These are phyloP conservation scores for Leucoagaricus sp. DNA, from an alignment of 1,284 basidiomycete genomes.

Conservation along the genomic window DNA sequence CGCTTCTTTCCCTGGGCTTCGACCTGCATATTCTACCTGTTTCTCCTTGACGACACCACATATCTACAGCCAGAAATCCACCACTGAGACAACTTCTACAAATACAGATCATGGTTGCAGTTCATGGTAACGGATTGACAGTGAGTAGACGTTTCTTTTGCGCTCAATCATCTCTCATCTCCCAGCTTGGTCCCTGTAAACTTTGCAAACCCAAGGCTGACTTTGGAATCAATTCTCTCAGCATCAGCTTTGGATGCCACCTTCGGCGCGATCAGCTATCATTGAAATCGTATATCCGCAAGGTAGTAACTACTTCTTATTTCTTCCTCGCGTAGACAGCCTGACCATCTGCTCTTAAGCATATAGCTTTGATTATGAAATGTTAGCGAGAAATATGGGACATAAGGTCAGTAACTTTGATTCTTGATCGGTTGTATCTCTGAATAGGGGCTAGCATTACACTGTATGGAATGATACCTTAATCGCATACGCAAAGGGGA, in stretches of 20 bases:
- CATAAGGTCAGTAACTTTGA: slow-evolving; percentile 29
- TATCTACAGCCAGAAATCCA: too few species aligned
- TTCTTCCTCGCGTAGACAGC: not conserved
- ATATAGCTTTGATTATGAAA: slow-evolving; percentile 42
- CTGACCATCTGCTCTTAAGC: slow-evolving; percentile 29
- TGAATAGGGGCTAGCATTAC: slow-evolving; percentile 33
- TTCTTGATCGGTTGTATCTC: not conserved
- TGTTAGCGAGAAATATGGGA: slow-evolving; percentile 41
- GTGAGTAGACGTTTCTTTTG: slow-evolving; percentile 28
- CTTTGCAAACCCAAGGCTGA: not conserved
- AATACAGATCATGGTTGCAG: slow-evolving; percentile 39
- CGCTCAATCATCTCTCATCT: too few species aligned
- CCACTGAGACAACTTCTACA: too few species aligned
- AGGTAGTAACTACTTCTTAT: slow-evolving; percentile 22
- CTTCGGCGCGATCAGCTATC: slow-evolving; percentile 35
- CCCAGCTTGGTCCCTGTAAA: not conserved
- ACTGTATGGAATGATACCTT: slow-evolving; percentile 43
- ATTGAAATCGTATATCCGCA: slow-evolving; percentile 45
- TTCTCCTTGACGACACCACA: too few species aligned
- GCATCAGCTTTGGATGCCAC: slow-evolving; percentile 47
- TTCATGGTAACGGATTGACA: slow-evolving; percentile 46
- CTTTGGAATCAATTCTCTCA: slow-evolving; percentile 15
- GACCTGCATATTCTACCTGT: too few species aligned
- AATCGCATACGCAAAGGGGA: slow-evolving; percentile 33
- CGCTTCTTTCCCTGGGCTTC: too few species aligned